Conservation (phyloP, 1,284 basidiomycete species). For the Gymnopus androsaceus region DNA sequence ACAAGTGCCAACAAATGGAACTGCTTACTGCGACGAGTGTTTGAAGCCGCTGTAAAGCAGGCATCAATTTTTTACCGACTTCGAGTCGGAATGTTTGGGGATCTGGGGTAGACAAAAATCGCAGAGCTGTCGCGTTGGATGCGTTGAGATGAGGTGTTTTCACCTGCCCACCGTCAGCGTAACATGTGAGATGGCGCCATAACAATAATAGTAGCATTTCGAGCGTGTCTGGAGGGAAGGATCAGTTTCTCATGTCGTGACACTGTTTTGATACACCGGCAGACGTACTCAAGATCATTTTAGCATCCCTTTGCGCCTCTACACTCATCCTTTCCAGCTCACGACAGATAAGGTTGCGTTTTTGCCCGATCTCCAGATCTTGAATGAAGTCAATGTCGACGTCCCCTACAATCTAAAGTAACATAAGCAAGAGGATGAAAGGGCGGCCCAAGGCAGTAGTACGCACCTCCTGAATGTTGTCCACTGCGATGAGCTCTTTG, state of each 20-base stretch:
- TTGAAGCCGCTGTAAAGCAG: conserved; percentile 51
- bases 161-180: conserved; percentile 43
- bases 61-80: conserved; percentile 51
- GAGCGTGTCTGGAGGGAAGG: conserved; percentile 57
- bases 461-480: conserved; percentile 71
- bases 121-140: conserved; percentile 53
- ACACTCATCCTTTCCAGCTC: conserved; percentile 55
- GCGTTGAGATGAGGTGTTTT: conserved; percentile 39
- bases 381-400: conserved; percentile 58
- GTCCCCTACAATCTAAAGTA: conserved; percentile 54
- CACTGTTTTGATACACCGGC: conserved; percentile 9
- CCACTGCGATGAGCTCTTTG: conserved; percentile 68
- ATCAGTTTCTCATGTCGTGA: conserved; percentile 9
- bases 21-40: conserved; percentile 55
- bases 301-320: conserved; percentile 48
- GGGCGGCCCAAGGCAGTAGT: neutral
- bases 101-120: conserved; percentile 56
- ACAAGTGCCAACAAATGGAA: conserved; percentile 37
- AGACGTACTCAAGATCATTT: conserved; percentile 54
- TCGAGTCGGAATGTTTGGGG: conserved; percentile 55
- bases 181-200: conserved; percentile 82
- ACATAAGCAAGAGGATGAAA: neutral
- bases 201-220: conserved; percentile 85
- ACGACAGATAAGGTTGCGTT: conserved; percentile 61
- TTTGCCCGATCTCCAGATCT: conserved; percentile 68